Base-by-base conservation (phyloP, 306 rosid species). In the Dryas drummondii region DNA sequence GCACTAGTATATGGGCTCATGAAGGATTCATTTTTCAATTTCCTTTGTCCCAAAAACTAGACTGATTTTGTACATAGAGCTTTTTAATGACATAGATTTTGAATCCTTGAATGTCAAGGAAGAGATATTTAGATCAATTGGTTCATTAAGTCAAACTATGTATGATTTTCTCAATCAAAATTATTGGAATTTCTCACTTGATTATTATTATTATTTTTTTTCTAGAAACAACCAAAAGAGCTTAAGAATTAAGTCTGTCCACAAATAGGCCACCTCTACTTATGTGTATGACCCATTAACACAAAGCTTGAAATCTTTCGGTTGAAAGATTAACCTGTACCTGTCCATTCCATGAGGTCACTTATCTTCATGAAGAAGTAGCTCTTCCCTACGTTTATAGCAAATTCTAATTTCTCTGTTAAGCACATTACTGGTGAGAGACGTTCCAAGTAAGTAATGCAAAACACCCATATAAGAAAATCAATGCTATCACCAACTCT, bases 301-400 rank as follows among this genome's bases (percentile, higher is more conserved):
- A 9, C 27, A 0, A 71, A 48, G 17, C 76, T 72, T 27, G 22
- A 60, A 61, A 44, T 19, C 53, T 42, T 70, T 55, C 42, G 16
- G 37, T 71, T 17, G 44, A 48, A 57, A 72, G 44, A 7, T 26
- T 5, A 72, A 44, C 15, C 50, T 32, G 37, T 0, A 15, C 19
- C 27, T 40, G 19, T 32, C 57, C 47, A 68, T 50, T 27, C 49
- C 45, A 68, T 68, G 42, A 7, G 59, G 13, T 68, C 57, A 68
- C 57, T 52, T 26, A 53, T 58, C 46, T 53, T 55, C 45, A 19
- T 65, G 47, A 53, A 22, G 3, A 57, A 45, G 49, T 65, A 46
- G 59, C 60, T 37, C 45, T 75, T 11, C 65, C n/a, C 32, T 52
- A 22, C 79, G 53, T 42, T 52, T 52, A 7, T 75, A 52, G 72